These are phyloP conservation scores for Aspergillus sp. DNA, from an alignment of 2,329 filamentous ascomycete species.

Conservation along the genomic window DNA sequence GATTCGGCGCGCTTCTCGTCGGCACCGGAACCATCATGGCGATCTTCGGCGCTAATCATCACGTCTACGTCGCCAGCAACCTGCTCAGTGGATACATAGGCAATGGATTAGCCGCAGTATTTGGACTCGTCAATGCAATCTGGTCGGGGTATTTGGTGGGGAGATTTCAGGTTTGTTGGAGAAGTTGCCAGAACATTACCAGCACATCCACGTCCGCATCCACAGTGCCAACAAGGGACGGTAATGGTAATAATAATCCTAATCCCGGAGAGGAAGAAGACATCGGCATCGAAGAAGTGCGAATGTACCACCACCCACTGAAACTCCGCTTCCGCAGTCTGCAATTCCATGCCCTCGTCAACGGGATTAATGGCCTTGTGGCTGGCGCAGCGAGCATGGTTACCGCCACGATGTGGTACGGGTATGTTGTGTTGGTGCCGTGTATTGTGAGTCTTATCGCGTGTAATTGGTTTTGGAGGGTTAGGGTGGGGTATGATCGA, in stretches of 20 bases:
- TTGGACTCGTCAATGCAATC: conserved; percentile 51
- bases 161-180: conserved; percentile 33
- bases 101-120: conserved; percentile 53
- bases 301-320: conserved; percentile 31
- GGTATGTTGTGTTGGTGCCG: conserved; percentile 55
- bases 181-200: conserved; percentile 25
- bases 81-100: conserved; percentile 59
- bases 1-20: conserved; percentile 53
- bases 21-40: conserved; percentile 57
- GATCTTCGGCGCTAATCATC: conserved; percentile 51
- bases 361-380: conserved; percentile 50
- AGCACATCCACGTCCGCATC: conserved; percentile 25
- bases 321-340: conserved; percentile 44
- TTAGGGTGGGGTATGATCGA: conserved; percentile 51
- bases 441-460: conserved; percentile 51
- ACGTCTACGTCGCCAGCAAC: conserved; percentile 53
- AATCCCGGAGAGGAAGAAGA: too few species aligned
- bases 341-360: conserved; percentile 49
- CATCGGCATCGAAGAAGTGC: neutral
- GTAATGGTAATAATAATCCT: too few species aligned
- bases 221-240: neutral
- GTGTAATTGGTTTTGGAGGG: conserved; percentile 55
- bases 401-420: conserved; percentile 56
- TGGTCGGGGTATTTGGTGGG: conserved; percentile 52
- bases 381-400: conserved; percentile 55